Base-by-base conservation (phyloP, 768 basidiomycete genomes). In the Podaxis mareebaensis region DNA sequence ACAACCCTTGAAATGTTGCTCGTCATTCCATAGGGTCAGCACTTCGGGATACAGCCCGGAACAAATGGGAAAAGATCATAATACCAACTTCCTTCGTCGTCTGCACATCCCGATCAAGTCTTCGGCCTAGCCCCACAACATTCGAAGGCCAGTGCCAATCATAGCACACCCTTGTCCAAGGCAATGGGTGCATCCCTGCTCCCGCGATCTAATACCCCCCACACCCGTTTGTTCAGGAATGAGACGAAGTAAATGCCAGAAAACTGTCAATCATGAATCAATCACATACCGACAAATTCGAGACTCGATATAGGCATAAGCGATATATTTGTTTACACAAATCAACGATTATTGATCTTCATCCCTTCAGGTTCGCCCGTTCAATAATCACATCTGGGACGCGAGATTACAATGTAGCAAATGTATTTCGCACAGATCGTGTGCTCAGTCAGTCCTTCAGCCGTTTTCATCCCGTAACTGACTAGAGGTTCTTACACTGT, bases 231-330 rank as follows among this genome's bases (percentile, higher is more conserved):
- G 33, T 24, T 20, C 48, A 51, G 12, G 49, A 46, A 36, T 59
- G 58, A 49, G 33, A 30, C 49, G 40, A 55, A 48, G 15, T 17
- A 53, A 53, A 46, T 12, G 39, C 46, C 52, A 53, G n/a, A 20
- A 36, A 22, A 11, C 40, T 62, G 61, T 62, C 61, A 62, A 62
- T 48, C 53, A 54, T 17, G 20, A 61, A 26, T 61, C 40, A 17
- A 53, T 39, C 33, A 36, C 38, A 52, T 28, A n/a, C 44, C 28
- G 44, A 62, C 48, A 42, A 56, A 56, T 24, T 56, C 10, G 20
- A 39, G 36, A 15, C 61, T 55, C 53, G 53, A 62, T 61, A 54
- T 62, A 56, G 53, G 11, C 53, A 46, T 60, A 15, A 60, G 24
- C 17, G 36, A 39, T 55, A 38, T 49, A 17, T 38, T 48, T 38